phyloP scores from a whole-genome alignment of 2,329 filamentous ascomycete species.

The Karstenula rhodostoma region DNA sequence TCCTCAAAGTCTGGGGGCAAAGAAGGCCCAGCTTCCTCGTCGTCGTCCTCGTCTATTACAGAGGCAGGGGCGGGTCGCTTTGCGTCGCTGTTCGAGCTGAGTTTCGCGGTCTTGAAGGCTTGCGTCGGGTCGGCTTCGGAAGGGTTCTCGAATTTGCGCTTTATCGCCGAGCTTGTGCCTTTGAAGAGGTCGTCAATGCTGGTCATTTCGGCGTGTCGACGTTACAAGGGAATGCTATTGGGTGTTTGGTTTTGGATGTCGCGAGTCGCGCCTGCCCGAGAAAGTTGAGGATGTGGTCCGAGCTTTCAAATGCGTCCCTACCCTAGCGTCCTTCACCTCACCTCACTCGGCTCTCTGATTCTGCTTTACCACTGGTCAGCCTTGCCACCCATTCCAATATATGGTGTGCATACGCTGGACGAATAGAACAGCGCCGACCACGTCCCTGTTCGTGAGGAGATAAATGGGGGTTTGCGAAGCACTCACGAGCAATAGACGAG shows the following conservation, averaged over 20 bases:
- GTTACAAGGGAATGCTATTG: background rate
- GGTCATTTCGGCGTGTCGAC: slow-evolving; percentile 56
- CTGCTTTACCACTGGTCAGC: slow-evolving; percentile 1
- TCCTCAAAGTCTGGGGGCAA: slow-evolving; percentile 64
- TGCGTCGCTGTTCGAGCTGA: slow-evolving; percentile 59
- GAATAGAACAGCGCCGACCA: background rate
- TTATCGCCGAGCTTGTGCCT: slow-evolving; percentile 60
- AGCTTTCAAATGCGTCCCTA: background rate
- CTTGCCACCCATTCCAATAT: background rate
- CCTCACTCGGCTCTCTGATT: background rate
- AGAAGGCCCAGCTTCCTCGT: slow-evolving; percentile 60
- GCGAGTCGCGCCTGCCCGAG: background rate
- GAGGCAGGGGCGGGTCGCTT: slow-evolving; percentile 58
- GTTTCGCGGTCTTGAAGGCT: slow-evolving; percentile 68
- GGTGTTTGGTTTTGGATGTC: background rate
- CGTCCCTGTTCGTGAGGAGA: background rate
- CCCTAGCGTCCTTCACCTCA: background rate
- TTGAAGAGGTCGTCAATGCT: slow-evolving; percentile 71
- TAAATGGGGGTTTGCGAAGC: background rate
- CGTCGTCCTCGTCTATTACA: slow-evolving; percentile 56
- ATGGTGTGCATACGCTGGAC: background rate
- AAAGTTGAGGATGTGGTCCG: background rate
- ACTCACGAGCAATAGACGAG: background rate
- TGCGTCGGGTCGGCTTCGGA: slow-evolving; percentile 63
- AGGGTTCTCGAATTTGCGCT: slow-evolving; percentile 67